phyloP scores from a whole-genome alignment of 495 filamentous ascomycete genomes.

The Cetradonia linearis region DNA sequence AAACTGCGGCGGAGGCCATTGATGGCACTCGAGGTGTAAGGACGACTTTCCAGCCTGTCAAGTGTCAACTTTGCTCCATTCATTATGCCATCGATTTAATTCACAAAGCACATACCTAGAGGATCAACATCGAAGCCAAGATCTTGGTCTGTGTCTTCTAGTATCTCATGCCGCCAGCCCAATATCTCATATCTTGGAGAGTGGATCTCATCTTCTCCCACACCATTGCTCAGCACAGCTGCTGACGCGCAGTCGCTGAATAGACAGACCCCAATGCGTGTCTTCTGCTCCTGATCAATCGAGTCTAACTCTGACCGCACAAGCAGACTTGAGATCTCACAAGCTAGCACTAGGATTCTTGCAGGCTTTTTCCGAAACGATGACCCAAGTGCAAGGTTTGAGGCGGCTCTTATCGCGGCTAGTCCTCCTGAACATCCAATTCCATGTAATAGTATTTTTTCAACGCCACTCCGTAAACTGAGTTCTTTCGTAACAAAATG shows the following conservation, averaged over 20 bases:
- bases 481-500: slow-evolving; percentile 49
- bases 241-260: slow-evolving; percentile 57
- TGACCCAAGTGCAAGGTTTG: slow-evolving; percentile 50
- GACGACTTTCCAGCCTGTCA: slow-evolving; percentile 47
- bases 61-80: background rate
- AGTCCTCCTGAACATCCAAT: slow-evolving; percentile 57
- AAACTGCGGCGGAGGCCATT: slow-evolving; percentile 38
- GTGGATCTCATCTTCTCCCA: slow-evolving; percentile 22
- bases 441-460: slow-evolving; percentile 52
- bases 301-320: slow-evolving; percentile 50
- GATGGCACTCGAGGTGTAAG: slow-evolving; percentile 47
- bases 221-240: slow-evolving; percentile 46
- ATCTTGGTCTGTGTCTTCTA: slow-evolving; percentile 46
- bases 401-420: slow-evolving; percentile 49
- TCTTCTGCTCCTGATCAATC: slow-evolving; percentile 41
- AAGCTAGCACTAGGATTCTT: slow-evolving; percentile 48
- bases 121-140: slow-evolving; percentile 52
- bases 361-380: slow-evolving; percentile 41
- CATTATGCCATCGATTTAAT: background rate
- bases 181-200: slow-evolving; percentile 45
- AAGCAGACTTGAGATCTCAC: slow-evolving; percentile 49
- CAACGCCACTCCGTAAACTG: slow-evolving; percentile 38
- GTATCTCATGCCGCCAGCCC: slow-evolving; percentile 47
- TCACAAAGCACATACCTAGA: slow-evolving; percentile 28
- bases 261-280: slow-evolving; percentile 48